These are phyloP conservation scores for Erysiphe pulchra DNA, from an alignment of 2,329 filamentous ascomycete species.

Conservation along the genomic window DNA sequence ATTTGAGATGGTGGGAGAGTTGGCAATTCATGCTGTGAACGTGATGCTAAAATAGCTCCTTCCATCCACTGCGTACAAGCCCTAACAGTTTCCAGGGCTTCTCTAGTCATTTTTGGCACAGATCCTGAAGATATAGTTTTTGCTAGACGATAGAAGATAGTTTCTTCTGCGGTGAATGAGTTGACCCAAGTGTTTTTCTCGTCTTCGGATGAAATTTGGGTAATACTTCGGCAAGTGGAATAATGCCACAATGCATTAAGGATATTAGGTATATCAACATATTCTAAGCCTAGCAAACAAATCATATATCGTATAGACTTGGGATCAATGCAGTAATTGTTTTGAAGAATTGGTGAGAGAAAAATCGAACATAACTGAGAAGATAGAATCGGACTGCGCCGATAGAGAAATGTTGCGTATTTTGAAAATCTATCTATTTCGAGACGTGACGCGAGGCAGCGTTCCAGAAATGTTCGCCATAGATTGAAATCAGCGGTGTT, in stretches of 20 bases:
- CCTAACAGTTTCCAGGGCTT: conserved; percentile 24
- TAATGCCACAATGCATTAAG: conserved; percentile 29
- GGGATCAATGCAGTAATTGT: conserved; percentile 25
- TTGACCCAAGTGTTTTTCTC: conserved; percentile 21
- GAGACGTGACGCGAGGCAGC: conserved; percentile 25
- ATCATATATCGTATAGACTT: conserved; percentile 33
- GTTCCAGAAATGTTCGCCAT: conserved; percentile 26
- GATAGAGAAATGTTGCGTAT: conserved; percentile 23
- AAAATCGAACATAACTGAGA: conserved; percentile 29
- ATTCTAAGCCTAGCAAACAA: conserved; percentile 23
- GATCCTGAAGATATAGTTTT: conserved; percentile 18
- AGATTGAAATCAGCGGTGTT: not conserved
- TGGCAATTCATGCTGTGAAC: conserved; percentile 19
- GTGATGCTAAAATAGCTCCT: conserved; percentile 25
- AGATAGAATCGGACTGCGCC: conserved; percentile 25
- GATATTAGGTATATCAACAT: conserved; percentile 28
- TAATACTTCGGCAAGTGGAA: conserved; percentile 13
- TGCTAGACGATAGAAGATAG: conserved; percentile 12
- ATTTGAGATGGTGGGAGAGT: conserved; percentile 19
- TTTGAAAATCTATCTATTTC: conserved; percentile 26
- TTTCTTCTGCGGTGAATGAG: conserved; percentile 22
- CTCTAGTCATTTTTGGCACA: conserved; percentile 20
- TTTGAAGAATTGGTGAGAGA: conserved; percentile 23
- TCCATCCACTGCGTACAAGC: conserved; percentile 32
- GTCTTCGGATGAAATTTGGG: conserved; percentile 2